These are phyloP conservation scores for Murraya koenigii DNA, from an alignment of 345 rosid species.

Conservation along the genomic window DNA sequence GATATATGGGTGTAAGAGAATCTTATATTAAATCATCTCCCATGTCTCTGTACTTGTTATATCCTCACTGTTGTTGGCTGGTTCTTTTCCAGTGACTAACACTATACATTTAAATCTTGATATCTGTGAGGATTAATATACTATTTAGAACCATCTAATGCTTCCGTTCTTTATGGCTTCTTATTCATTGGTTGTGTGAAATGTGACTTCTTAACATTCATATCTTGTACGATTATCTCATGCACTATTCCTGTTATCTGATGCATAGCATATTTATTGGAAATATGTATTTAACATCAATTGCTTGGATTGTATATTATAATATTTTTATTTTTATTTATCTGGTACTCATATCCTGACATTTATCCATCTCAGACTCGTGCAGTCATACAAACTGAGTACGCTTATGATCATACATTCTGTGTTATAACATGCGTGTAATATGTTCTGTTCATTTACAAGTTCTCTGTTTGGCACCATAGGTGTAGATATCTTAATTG, in stretches of 20 bases:
- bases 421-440: neutral
- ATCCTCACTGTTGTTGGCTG: neutral
- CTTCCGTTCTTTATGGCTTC: neutral
- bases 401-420: neutral
- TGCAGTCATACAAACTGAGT: neutral
- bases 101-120: neutral
- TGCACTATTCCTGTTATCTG: neutral
- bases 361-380: neutral
- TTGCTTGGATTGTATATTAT: neutral
- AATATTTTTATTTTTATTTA: neutral
- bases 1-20: neutral
- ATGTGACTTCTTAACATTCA: slow-evolving; percentile 1
- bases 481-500: slow-evolving; percentile 4
- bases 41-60: neutral
- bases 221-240: neutral
- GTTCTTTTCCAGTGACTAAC: neutral
- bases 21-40: neutral
- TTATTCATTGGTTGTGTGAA: neutral
- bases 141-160: neutral
- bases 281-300: neutral
- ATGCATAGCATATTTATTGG: neutral
- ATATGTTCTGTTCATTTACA: neutral
- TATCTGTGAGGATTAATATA: neutral
- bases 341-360: neutral
- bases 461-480: neutral